Percentiles rank a stretch among this genome's conserved stretches.
Evolutionary conservation across 805 yeast species (phyloP).

Genomic region (Lachancea sp.): DNA sequence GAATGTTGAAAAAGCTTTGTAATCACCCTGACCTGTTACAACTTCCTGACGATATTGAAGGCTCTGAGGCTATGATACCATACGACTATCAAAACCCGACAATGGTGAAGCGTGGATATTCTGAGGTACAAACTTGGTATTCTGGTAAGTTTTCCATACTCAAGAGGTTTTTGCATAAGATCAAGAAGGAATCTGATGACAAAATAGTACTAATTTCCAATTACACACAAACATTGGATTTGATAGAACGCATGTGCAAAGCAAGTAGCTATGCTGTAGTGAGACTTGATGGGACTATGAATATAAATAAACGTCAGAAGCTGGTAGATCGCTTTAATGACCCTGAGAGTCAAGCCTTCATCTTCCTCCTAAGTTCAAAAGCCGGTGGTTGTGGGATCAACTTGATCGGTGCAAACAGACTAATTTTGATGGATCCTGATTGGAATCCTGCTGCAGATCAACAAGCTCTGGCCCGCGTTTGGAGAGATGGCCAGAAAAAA

Average conservation of each 20-base stretch:
- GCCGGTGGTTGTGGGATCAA: conserved; percentile 99
- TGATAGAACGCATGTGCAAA: conserved; percentile 83
- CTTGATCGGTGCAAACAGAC: conserved; percentile 89
- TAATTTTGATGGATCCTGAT: conserved; percentile 82
- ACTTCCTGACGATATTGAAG: conserved; percentile 59
- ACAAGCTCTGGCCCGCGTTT: conserved; percentile 94
- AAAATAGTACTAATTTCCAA: conserved; percentile 92
- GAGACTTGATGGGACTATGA: conserved; percentile 89
- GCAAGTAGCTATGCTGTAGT: conserved; percentile 64
- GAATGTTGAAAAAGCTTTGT: conserved; percentile 80
- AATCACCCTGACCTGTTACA: conserved; percentile 86
- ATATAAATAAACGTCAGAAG: conserved; percentile 85
- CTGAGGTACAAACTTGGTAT: conserved; percentile 60
- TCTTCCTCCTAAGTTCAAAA: conserved; percentile 83
- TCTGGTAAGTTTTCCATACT: conserved; percentile 85
- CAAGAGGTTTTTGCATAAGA: conserved; percentile 75
- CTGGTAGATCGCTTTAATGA: conserved; percentile 87
- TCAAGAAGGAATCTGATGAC: conserved; percentile 78
- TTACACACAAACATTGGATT: conserved; percentile 88
- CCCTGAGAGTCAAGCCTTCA: conserved; percentile 78
- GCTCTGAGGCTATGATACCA: conserved; percentile 60
- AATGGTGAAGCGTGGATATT: conserved; percentile 17
- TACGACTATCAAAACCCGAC: conserved; percentile 49
- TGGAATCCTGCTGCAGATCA: conserved; percentile 99
- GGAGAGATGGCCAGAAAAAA: conserved; percentile 99